These are phyloP conservation scores for Suillus lakei DNA, from an alignment of 768 basidiomycete genomes.

Conservation along the genomic window DNA sequence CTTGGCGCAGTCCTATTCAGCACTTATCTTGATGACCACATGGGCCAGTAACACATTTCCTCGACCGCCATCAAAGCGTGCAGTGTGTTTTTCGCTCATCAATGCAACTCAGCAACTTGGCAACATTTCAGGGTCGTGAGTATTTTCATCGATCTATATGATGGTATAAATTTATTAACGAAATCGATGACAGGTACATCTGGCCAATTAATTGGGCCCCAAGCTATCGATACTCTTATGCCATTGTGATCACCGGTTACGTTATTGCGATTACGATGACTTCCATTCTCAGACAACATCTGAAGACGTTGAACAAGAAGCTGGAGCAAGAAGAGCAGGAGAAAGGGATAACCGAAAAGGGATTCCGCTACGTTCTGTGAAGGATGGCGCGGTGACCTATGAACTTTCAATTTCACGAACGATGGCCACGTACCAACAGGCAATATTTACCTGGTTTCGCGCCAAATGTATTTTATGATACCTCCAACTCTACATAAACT, in stretches of 20 bases:
- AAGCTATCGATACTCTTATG: slow-evolving; percentile 69
- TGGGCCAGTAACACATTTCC: slow-evolving; percentile 66
- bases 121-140: slow-evolving; percentile 82
- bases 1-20: slow-evolving; percentile 75
- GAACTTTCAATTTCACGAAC: background rate
- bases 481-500: too few relatives aligned
- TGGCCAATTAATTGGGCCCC: slow-evolving; percentile 77
- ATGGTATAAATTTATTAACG: background rate
- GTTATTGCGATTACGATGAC: slow-evolving; percentile 55
- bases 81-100: slow-evolving; percentile 79
- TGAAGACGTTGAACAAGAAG: slow-evolving; percentile 46
- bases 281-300: slow-evolving; percentile 48
- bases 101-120: slow-evolving; percentile 84
- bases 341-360: slow-evolving; percentile 45
- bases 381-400: background rate
- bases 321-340: slow-evolving; percentile 43
- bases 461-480: background rate
- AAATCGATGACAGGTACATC: slow-evolving; percentile 49
- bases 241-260: slow-evolving; percentile 56
- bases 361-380: slow-evolving; percentile 58
- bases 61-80: slow-evolving; percentile 81
- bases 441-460: background rate
- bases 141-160: slow-evolving; percentile 20
- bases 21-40: slow-evolving; percentile 55
- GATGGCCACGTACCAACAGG: background rate